Conservation (phyloP, 2,329 filamentous ascomycete genomes). For the Epichloe coenophiala region DNA sequence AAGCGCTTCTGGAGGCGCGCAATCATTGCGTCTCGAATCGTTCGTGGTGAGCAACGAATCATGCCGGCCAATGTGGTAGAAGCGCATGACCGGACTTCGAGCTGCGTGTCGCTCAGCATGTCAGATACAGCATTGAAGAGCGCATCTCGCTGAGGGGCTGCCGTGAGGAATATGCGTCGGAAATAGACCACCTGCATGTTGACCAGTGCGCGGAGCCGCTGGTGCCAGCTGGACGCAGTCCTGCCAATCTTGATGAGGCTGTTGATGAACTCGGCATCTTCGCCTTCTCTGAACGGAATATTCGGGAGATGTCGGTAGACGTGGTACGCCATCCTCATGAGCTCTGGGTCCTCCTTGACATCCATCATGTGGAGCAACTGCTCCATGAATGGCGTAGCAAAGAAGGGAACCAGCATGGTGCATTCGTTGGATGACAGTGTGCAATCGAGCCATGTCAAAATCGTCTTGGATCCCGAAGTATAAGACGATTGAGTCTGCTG, state of each 20-base stretch:
- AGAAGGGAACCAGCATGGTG: constrained; percentile 80
- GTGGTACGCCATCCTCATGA: constrained; percentile 88
- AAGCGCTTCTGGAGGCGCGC: constrained; percentile 65
- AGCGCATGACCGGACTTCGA: constrained; percentile 90
- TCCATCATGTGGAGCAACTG: constrained; percentile 99
- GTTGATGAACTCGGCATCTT: constrained; percentile 73
- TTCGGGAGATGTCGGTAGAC: constrained; percentile 97
- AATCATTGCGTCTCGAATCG: constrained; percentile 67
- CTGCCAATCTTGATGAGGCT: constrained; percentile 80
- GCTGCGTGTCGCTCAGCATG: constrained; percentile 84
- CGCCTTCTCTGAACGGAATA: constrained; percentile 76
- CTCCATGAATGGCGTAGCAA: constrained; percentile 77
- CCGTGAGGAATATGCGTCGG: constrained; percentile 81
- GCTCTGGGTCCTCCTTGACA: constrained; percentile 92
- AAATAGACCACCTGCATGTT: constrained; percentile 99
- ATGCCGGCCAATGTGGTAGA: constrained; percentile 88
- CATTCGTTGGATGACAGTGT: constrained; percentile 88
- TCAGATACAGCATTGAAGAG: constrained; percentile 88
- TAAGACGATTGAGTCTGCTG: constrained; percentile 91
- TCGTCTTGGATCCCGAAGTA: constrained; percentile 91
- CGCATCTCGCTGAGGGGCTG: constrained; percentile 56
- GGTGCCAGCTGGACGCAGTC: constrained; percentile 80
- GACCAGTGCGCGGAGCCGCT: constrained; percentile 83
- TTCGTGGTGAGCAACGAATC: constrained; percentile 85
- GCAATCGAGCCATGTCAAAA: constrained; percentile 86